Conservation (phyloP, 495 filamentous ascomycete species). For the Penicillium pulvis region DNA sequence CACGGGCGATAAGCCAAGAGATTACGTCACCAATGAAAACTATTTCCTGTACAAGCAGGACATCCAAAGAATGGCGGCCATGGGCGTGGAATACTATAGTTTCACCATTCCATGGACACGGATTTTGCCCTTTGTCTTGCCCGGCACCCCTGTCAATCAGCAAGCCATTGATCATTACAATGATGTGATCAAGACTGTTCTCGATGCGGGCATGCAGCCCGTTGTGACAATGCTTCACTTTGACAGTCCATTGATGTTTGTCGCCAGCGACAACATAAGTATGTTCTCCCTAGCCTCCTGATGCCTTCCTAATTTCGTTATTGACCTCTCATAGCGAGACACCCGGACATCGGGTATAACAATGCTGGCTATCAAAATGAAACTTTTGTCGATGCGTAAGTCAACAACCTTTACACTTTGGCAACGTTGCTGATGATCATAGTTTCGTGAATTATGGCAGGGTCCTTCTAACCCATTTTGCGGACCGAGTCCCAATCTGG, state of each 20-base stretch:
- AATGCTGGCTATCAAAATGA: slow-evolving; percentile 40
- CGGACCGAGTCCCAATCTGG: slow-evolving; percentile 48
- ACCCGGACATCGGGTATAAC: slow-evolving; percentile 31
- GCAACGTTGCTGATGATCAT: not conserved
- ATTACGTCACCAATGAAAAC: slow-evolving; percentile 48
- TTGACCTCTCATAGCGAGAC: slow-evolving; percentile 11
- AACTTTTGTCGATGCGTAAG: slow-evolving; percentile 34
- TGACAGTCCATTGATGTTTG: slow-evolving; percentile 39
- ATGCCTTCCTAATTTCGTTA: not conserved
- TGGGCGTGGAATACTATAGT: slow-evolving; percentile 51
- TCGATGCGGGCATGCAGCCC: slow-evolving; percentile 45
- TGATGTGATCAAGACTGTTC: slow-evolving; percentile 45
- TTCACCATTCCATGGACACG: slow-evolving; percentile 50
- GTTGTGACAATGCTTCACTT: slow-evolving; percentile 47
- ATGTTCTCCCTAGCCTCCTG: not conserved
- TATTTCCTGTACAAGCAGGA: slow-evolving; percentile 57
- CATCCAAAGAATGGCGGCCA: slow-evolving; percentile 47
- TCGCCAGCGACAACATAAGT: slow-evolving; percentile 27
- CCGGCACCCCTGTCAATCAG: slow-evolving; percentile 46
- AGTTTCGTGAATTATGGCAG: slow-evolving; percentile 41
- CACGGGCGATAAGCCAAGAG: slow-evolving; percentile 21
- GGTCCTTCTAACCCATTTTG: slow-evolving; percentile 42
- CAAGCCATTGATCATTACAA: slow-evolving; percentile 48
- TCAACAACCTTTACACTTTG: not conserved
- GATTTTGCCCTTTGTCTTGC: slow-evolving; percentile 45